These are phyloP conservation scores for Pseudozyma sp. DNA, from an alignment of 1,284 basidiomycete species.

Conservation along the genomic window DNA sequence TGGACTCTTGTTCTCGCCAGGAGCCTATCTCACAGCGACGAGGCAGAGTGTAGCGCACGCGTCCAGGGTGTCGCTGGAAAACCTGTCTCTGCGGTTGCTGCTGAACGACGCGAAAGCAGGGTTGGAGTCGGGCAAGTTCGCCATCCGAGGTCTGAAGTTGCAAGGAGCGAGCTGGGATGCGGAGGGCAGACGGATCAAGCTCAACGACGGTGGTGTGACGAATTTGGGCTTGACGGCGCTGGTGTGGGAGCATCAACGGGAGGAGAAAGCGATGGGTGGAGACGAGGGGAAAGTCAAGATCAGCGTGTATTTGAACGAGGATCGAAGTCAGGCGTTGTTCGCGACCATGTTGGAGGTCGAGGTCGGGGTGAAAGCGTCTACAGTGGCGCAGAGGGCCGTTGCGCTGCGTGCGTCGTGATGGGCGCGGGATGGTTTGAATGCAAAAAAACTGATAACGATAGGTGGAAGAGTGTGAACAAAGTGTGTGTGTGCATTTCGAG, in stretches of 20 bases:
- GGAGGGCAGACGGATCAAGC: slow-evolving; percentile 23
- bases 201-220: slow-evolving; percentile 56
- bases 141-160: slow-evolving; percentile 56
- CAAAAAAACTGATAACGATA: neutral
- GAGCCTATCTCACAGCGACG: slow-evolving; percentile 67
- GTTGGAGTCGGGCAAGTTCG: slow-evolving; percentile 69
- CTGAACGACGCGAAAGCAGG: slow-evolving; percentile 36
- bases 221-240: slow-evolving; percentile 53
- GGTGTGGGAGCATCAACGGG: slow-evolving; percentile 41
- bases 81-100: slow-evolving; percentile 53
- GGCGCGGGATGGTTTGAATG: neutral
- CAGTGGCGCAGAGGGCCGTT: slow-evolving; percentile 61
- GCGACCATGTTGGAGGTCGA: slow-evolving; percentile 83
- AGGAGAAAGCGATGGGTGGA: neutral
- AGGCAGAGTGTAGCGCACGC: slow-evolving; percentile 62
- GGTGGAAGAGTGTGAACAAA: neutral
- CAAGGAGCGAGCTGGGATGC: slow-evolving; percentile 60
- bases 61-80: slow-evolving; percentile 56
- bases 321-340: slow-evolving; percentile 88
- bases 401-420: slow-evolving; percentile 57
- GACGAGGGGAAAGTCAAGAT: slow-evolving; percentile 72
- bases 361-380: slow-evolving; percentile 48
- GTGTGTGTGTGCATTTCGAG: neutral
- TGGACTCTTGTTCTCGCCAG: slow-evolving; percentile 59
- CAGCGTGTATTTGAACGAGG: slow-evolving; percentile 90